These are phyloP conservation scores for Infundibulicybe gibba DNA, from an alignment of 768 basidiomycete genomes.

Conservation along the genomic window DNA sequence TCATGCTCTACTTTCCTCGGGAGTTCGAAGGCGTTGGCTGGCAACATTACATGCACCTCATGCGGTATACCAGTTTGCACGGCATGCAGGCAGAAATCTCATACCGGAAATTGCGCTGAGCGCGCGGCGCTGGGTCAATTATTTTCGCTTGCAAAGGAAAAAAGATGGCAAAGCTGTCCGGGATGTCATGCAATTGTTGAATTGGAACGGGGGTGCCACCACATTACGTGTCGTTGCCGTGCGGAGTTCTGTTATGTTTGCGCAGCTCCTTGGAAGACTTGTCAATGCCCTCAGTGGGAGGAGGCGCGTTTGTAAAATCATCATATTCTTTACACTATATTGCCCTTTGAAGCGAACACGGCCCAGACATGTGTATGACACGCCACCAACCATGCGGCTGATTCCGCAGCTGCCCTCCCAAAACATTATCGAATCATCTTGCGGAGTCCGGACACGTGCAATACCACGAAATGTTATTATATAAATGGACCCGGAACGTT, in stretches of 20 bases:
- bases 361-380: no score
- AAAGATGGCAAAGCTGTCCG: slow-evolving; percentile 64
- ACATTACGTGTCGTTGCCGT: slow-evolving; percentile 60
- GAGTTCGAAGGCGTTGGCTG: slow-evolving; percentile 12
- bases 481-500: no score
- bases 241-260: slow-evolving; percentile 67
- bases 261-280: slow-evolving; percentile 58
- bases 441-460: no score
- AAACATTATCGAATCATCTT: no score
- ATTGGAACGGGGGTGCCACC: slow-evolving; percentile 55
- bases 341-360: no score
- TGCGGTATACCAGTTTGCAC: slow-evolving; percentile 42
- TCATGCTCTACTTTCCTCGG: slow-evolving; percentile 34
- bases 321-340: neutral
- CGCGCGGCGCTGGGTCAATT: slow-evolving; percentile 39
- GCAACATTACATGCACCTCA: slow-evolving; percentile 25
- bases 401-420: no score
- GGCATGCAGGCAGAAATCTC: slow-evolving; percentile 43
- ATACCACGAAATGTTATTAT: no score
- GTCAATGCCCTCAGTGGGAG: slow-evolving; percentile 62
- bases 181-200: slow-evolving; percentile 55
- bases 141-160: slow-evolving; percentile 35
- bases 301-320: slow-evolving; percentile 24
- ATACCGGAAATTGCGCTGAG: slow-evolving; percentile 37
- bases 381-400: no score